Conservation (phyloP, 1,284 basidiomycete species). For the Puccinia horiana region DNA sequence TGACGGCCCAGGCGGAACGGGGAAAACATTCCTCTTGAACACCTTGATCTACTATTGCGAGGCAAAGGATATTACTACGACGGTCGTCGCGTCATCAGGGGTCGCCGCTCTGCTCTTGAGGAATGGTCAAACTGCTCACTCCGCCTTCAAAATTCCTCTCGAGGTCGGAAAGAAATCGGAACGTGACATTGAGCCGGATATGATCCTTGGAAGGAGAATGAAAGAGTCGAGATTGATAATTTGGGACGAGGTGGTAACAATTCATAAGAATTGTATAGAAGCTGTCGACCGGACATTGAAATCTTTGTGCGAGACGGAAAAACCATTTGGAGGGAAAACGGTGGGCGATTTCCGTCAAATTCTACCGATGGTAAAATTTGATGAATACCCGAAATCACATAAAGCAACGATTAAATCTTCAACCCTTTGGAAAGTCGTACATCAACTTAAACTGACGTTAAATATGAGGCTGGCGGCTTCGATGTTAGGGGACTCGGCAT, state of each 20-base stretch:
- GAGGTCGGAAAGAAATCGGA: slow-evolving; percentile 51
- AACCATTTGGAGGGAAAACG: background rate
- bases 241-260: slow-evolving; percentile 16
- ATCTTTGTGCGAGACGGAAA: background rate
- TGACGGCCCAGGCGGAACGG: slow-evolving; percentile 62
- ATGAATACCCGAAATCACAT: too few species aligned
- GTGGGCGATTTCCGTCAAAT: slow-evolving; percentile 28
- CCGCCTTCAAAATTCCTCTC: slow-evolving; percentile 9
- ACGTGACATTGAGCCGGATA: slow-evolving; percentile 44
- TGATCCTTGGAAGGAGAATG: background rate
- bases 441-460: too few species aligned
- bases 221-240: background rate
- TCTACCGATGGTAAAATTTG: background rate
- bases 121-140: slow-evolving; percentile 56
- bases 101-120: slow-evolving; percentile 60
- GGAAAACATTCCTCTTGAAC: slow-evolving; percentile 64
- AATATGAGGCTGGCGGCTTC: too few species aligned
- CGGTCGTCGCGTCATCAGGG: slow-evolving; percentile 63
- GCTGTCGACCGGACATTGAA: background rate
- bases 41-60: slow-evolving; percentile 57
- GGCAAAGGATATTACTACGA: slow-evolving; percentile 59
- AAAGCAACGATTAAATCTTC: too few species aligned
- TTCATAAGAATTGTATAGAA: background rate
- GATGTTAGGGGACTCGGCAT: background rate
- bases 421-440: too few species aligned